Evolutionary conservation across 768 basidiomycete species (phyloP), one percentile per base, ranked within the genome.

Genomic region (Kwoniella dejecticola): DNA sequence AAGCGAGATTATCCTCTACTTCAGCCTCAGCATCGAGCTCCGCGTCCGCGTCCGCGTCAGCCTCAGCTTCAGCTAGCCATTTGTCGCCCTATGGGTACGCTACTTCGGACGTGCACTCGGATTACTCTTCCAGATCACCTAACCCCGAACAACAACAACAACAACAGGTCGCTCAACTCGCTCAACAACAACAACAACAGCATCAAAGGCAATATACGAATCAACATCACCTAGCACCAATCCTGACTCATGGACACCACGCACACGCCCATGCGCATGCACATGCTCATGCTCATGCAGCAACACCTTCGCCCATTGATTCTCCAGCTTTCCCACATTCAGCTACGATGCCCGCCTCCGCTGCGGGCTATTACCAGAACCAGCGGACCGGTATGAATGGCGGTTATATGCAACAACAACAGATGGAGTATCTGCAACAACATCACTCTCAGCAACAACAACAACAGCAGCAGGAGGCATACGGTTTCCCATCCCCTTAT

Each of bases 381-480:
- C 47, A 50, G 5, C 38, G 65, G 40, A 42, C 41, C 10, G 19
- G 17, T 42, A 11, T 42, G 19, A 42, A 50, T 27, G 24, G 48
- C 10, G 48, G 48, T 10, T 50, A 50, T 31, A 62, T 74, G 64
- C 70, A 69, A 45, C 72, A 71, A 33, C 70, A 69, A 33, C 68
- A 71, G 52, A 57, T 71, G 42, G 70, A 74, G 13, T 70, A 70
- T 41, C 57, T 71, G 2, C 63, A 69, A 21, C 64, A 64, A 26
- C 64, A 66, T 17, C 57, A 50, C 3, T 66, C 64, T 30, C 63
- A 66, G 17, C 61, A 62, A 42, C 53, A 56, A 24, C 46, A 56
- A 33, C 62, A 56, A 33, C 46, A 56, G 38, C 62, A 54, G 19
- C 50, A 53, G 10, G 48, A 54, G 27, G 40, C 52, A 23, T 47